Evolutionary conservation across 23 red algal genomes (phyloP).

Genomic region (Gracilariopsis chorda): DNA sequence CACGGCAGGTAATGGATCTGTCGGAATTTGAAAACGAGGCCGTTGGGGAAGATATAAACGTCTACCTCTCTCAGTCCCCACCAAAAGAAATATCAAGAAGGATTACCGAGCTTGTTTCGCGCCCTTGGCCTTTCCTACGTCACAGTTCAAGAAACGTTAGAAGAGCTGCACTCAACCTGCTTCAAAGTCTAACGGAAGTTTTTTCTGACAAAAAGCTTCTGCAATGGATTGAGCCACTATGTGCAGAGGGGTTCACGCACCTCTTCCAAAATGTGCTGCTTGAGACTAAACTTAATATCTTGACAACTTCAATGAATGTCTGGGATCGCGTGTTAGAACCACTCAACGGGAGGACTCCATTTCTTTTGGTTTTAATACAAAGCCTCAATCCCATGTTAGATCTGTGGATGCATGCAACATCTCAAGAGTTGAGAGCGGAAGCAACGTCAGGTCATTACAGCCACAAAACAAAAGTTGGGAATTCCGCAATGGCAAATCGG

Average conservation of each 20-base stretch:
- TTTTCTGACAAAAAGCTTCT: not conserved
- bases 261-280: conserved; percentile 11
- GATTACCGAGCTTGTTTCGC: not conserved
- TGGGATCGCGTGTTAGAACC: not conserved
- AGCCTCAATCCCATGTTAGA: not conserved
- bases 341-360: not conserved
- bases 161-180: conserved; percentile 28
- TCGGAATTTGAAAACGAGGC: not conserved
- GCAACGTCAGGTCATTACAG: not conserved
- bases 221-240: not conserved
- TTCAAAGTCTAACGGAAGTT: not conserved
- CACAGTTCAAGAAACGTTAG: conserved; percentile 23
- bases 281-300: not conserved
- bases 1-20: not conserved
- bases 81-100: too few species aligned
- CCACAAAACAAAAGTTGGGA: not conserved
- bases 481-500: not conserved
- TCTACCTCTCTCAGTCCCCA: too few species aligned
- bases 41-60: not conserved
- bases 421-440: not conserved
- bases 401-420: conserved; percentile 1
- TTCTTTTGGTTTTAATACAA: not conserved
- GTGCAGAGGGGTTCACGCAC: not conserved
- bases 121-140: conserved; percentile 41
- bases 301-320: not conserved